Evolutionary conservation across 352 stramenopile genomes (phyloP), one percentile per base, ranked within the genome.

Genomic region (Pythium vanterpoolii): DNA sequence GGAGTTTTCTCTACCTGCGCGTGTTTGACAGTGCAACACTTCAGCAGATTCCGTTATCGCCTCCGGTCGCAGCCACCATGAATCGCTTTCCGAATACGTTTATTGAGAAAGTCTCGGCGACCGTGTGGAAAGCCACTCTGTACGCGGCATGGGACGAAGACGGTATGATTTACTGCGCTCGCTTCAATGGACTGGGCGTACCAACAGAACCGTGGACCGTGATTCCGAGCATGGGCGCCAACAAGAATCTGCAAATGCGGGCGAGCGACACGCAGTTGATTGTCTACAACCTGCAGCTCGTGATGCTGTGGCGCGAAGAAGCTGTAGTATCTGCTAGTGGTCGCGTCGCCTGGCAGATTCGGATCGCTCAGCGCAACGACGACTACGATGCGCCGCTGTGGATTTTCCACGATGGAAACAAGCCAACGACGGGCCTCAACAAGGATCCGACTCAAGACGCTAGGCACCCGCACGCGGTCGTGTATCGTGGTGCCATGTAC

Each of bases 371-470:
- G 56, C 62, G 66, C 24, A 90, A 87, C 26, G 68, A 83, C 28
- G 76, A 87, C 30, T 54, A 50, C 16, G 69, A 83, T 24, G 75
- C 78, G 0, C 76, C 73, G 0, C 43, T 83, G 2, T 93, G 83
- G 83, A 86, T 87, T 28, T 89, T 90, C 40, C 80, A 93, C 58
- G 83, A 93, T 44, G 77, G 78, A 2, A 86, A 88, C 34, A 34
- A 72, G 0, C 8, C 54, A 0, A 50, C 64, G 10, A 31, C 56
- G 0, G 83, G 83, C 0, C 64, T 93, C 19, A 93, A 93, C 56
- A 58, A 52, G 21, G 60, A 90, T 38, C 64, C 68, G 5, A 26
- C 52, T 0, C 77, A 76, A 47, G 64, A 89, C 43, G 77, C 83
- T 16, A 69, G 66, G 8, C 62, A 85, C 0, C 78, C 80, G 0